phyloP scores from a whole-genome alignment of 805 yeast genomes.

The Saccharomyces jurei region DNA sequence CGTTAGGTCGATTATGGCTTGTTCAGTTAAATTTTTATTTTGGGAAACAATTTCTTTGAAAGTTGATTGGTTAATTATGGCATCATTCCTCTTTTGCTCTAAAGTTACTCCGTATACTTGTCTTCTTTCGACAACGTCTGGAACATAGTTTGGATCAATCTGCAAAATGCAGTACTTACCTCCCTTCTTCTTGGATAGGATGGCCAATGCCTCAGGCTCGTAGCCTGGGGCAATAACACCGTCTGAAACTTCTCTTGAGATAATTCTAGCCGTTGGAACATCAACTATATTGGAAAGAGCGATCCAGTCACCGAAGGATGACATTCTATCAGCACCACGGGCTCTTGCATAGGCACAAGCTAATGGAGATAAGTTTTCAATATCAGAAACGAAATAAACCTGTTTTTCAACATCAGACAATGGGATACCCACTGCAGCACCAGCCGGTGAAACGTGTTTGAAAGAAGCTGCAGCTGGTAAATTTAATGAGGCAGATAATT shows the following conservation, averaged over 20 bases:
- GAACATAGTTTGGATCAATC: slow-evolving; percentile 87
- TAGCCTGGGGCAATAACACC: slow-evolving; percentile 98
- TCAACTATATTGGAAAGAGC: slow-evolving; percentile 95
- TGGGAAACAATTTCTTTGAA: slow-evolving; percentile 86
- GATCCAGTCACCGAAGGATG: slow-evolving; percentile 96
- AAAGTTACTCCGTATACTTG: slow-evolving; percentile 92
- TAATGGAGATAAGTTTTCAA: slow-evolving; percentile 88
- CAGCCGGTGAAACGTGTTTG: slow-evolving; percentile 98
- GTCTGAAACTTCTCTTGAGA: slow-evolving; percentile 93
- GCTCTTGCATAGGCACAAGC: slow-evolving; percentile 98
- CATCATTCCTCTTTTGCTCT: slow-evolving; percentile 96
- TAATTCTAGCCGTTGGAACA: slow-evolving; percentile 91
- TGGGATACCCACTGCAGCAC: slow-evolving; percentile 95
- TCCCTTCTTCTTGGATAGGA: slow-evolving; percentile 84
- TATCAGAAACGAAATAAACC: slow-evolving; percentile 87
- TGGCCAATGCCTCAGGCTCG: slow-evolving; percentile 82
- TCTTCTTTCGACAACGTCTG: slow-evolving; percentile 74
- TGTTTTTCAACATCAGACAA: slow-evolving; percentile 84
- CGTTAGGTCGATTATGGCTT: slow-evolving; percentile 85
- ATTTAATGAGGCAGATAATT: slow-evolving; percentile 83
- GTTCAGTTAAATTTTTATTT: slow-evolving; percentile 80
- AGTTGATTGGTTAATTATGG: slow-evolving; percentile 79
- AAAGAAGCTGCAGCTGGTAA: slow-evolving; percentile 98
- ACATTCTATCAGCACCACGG: slow-evolving; percentile 99
- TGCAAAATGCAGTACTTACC: slow-evolving; percentile 95